phyloP scores from a whole-genome alignment of 306 rosid species.

The Carpinus viminea region DNA sequence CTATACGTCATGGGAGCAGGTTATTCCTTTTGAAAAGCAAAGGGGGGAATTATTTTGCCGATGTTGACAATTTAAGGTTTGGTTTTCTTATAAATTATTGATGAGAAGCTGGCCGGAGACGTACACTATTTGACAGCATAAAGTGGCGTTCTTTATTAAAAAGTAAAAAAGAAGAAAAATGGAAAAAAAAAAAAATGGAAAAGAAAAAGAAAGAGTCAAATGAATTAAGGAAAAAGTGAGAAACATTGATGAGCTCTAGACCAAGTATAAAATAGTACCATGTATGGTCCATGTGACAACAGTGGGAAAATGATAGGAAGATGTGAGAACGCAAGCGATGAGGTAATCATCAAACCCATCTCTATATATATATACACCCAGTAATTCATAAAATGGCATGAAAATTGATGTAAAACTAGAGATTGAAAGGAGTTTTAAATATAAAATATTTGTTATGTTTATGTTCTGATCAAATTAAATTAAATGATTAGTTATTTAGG shows the following conservation, averaged over 20 bases:
- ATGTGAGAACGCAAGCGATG: background rate
- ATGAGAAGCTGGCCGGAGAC: conserved; percentile 23
- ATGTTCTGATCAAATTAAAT: too few species aligned
- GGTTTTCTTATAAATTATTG: conserved; percentile 15
- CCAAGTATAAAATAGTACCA: background rate
- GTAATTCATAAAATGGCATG: background rate
- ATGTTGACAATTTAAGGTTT: conserved; percentile 29
- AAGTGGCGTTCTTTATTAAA: conserved; percentile 13
- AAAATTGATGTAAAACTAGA: background rate
- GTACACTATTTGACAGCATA: conserved; percentile 26
- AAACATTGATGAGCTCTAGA: background rate
- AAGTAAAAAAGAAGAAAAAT: too few species aligned
- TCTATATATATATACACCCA: too few species aligned
- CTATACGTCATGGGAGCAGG: conserved; percentile 10
- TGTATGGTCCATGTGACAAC: conserved; percentile 26
- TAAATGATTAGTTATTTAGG: too few species aligned
- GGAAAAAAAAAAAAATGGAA: too few species aligned
- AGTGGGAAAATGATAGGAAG: conserved; percentile 20
- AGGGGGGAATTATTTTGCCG: conserved; percentile 8
- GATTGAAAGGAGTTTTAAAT: background rate
- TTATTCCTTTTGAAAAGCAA: conserved; percentile 28
- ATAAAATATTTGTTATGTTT: too few species aligned
- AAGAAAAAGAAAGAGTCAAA: conserved; percentile 3
- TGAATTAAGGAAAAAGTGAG: background rate
- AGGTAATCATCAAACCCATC: too few species aligned